Conservation (phyloP, 1,139 yeast genomes). For the Suzukiozyma palmioleophila region DNA sequence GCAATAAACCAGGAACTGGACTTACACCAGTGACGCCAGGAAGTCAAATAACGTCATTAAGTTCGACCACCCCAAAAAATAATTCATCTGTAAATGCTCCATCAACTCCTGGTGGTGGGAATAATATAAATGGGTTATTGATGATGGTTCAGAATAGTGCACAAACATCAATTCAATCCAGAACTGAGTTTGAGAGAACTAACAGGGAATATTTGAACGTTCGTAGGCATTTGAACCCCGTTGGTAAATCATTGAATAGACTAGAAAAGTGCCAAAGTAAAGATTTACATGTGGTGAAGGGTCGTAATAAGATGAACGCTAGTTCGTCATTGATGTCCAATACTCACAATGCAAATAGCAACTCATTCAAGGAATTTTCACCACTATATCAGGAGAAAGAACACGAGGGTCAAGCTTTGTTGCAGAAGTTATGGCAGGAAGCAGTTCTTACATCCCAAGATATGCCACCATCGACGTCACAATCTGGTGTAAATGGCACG, state of each 20-base stretch:
- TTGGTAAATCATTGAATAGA: constrained; percentile 58
- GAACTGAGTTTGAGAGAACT: constrained; percentile 73
- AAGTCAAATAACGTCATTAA: background rate
- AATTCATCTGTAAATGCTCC: background rate
- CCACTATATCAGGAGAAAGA: constrained; percentile 30
- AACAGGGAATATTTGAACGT: constrained; percentile 71
- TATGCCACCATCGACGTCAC: constrained; percentile 4
- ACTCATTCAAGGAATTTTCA: constrained; percentile 34
- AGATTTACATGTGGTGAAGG: constrained; percentile 20
- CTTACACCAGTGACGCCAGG: constrained; percentile 7
- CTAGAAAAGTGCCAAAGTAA: constrained; percentile 20
- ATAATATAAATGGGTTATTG: constrained; percentile 29
- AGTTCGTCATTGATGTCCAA: constrained; percentile 5
- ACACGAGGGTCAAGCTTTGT: constrained; percentile 21
- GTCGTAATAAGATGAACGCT: constrained; percentile 12
- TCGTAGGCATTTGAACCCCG: constrained; percentile 64
- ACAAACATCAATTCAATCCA: constrained; percentile 53
- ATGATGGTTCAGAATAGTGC: constrained; percentile 30
- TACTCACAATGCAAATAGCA: constrained; percentile 16
- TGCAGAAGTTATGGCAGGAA: constrained; percentile 41
- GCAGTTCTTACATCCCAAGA: constrained; percentile 24
- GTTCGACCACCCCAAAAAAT: constrained; percentile 2
- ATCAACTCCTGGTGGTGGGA: constrained; percentile 5
- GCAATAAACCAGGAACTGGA: constrained; percentile 5
- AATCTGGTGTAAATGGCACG: constrained; percentile 4